phyloP scores from a whole-genome alignment of 768 basidiomycete genomes.

The Boletus bicolor region DNA sequence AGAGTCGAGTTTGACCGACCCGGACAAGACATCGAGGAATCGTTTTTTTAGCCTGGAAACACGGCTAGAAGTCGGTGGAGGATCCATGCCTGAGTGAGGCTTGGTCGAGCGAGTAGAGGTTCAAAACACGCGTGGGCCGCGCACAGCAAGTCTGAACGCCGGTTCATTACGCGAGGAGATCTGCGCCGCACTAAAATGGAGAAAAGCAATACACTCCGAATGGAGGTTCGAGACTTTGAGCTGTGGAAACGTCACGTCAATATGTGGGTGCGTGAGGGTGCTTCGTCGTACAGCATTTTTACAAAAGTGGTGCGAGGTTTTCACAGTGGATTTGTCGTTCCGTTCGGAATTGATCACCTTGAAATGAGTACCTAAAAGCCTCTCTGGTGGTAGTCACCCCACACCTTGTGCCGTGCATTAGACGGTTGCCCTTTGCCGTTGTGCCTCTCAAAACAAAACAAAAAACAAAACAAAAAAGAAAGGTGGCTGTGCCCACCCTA shows the following conservation, averaged over 20 bases:
- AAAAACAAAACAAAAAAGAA: too few relatives aligned
- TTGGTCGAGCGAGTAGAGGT: neutral
- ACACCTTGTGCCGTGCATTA: too few relatives aligned
- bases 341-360: neutral
- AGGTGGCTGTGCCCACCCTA: too few relatives aligned
- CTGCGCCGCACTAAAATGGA: neutral
- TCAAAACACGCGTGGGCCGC: neutral
- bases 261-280: neutral
- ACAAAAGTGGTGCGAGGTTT: neutral
- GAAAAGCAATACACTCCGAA: neutral
- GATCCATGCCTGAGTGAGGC: neutral
- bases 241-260: neutral
- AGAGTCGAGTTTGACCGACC: conserved; percentile 24
- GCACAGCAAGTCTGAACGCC: neutral
- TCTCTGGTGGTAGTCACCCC: too few relatives aligned
- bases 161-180: neutral
- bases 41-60: conserved; percentile 30
- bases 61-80: neutral
- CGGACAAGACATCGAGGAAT: conserved; percentile 33
- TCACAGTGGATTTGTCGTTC: neutral
- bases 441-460: too few relatives aligned
- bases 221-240: neutral
- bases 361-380: neutral
- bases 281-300: neutral
- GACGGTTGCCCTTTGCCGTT: too few relatives aligned